Evolutionary conservation across 1,139 yeast genomes (phyloP).

Genomic region (Yamadazyma atlantica): DNA sequence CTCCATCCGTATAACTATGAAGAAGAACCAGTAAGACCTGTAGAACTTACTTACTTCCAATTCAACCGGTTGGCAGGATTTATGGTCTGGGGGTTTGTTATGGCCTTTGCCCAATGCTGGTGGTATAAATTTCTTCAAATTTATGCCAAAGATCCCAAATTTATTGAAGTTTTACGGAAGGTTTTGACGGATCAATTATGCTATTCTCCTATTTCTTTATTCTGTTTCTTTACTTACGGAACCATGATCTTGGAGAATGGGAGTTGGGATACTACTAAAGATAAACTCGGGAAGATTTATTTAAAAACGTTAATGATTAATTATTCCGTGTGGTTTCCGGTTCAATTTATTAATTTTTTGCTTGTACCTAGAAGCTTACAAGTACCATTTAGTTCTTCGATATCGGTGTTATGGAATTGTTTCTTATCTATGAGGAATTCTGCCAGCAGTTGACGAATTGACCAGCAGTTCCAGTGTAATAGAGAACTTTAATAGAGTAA

Average conservation of each 20-base stretch:
- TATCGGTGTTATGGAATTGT: conserved; percentile 93
- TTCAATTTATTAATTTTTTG: conserved; percentile 85
- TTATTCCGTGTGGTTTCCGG: conserved; percentile 92
- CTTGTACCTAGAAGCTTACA: conserved; percentile 77
- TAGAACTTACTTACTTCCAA: conserved; percentile 47
- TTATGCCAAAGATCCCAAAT: conserved; percentile 76
- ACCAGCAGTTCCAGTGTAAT: too few relatives aligned
- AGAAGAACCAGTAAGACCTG: conserved; percentile 7
- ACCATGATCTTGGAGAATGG: conserved; percentile 81
- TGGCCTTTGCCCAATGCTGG: conserved; percentile 81
- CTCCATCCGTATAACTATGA: conserved; percentile 5
- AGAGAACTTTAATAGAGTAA: not conserved
- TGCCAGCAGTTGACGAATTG: too few relatives aligned
- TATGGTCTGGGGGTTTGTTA: conserved; percentile 81
- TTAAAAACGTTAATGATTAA: conserved; percentile 76
- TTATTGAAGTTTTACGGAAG: conserved; percentile 79
- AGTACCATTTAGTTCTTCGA: conserved; percentile 86
- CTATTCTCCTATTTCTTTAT: conserved; percentile 83
- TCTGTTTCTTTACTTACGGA: conserved; percentile 80
- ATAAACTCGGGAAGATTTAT: conserved; percentile 65
- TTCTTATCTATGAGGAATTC: conserved; percentile 77
- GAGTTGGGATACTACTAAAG: conserved; percentile 59
- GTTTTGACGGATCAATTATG: conserved; percentile 88
- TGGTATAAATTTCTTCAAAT: conserved; percentile 89
- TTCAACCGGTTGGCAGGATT: conserved; percentile 77